Percentiles rank a stretch among this genome's conserved stretches.
Conservation (phyloP, 2,329 filamentous ascomycete species). For the Raffaelea albimanens region DNA sequence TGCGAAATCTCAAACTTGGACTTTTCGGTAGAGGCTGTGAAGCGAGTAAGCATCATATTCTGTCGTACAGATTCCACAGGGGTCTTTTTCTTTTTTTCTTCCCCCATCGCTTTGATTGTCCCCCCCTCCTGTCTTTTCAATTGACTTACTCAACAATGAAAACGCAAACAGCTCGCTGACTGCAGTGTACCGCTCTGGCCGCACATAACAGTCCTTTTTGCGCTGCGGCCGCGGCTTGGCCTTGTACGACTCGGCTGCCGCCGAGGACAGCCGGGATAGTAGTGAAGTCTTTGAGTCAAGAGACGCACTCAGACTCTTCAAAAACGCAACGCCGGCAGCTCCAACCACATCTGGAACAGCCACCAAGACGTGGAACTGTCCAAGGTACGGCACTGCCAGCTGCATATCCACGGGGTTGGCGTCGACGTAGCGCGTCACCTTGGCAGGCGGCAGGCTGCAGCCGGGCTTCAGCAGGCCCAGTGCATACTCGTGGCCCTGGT, state of each 20-base stretch:
- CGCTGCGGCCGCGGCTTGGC: constrained; percentile 45
- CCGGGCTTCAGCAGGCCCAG: constrained; percentile 35
- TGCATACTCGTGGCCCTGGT: constrained; percentile 25
- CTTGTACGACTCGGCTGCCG: constrained; percentile 51
- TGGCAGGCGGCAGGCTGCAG: constrained; percentile 53
- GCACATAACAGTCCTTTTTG: constrained; percentile 54
- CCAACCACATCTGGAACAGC: constrained; percentile 52
- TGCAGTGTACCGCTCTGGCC: constrained; percentile 60
- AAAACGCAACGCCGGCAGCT: constrained; percentile 37
- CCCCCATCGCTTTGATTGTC: too few relatives aligned
- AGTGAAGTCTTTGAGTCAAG: constrained; percentile 41
- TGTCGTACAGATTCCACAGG: too few relatives aligned
- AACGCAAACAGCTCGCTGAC: constrained; percentile 63
- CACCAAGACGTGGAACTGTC: constrained; percentile 70
- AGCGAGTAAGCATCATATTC: too few relatives aligned
- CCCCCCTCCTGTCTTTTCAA: too few relatives aligned
- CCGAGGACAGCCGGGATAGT: constrained; percentile 47
- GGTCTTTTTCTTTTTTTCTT: too few relatives aligned
- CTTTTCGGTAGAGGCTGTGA: constrained; percentile 51
- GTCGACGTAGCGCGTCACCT: constrained; percentile 65
- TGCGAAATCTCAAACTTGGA: constrained; percentile 54
- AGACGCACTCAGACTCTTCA: constrained; percentile 47
- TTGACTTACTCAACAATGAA: constrained; percentile 54
- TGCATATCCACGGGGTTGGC: constrained; percentile 70
- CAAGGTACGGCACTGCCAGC: constrained; percentile 65